A percentile compares a stretch with the other conserved stretches of the same genome.
phyloP scores from a whole-genome alignment of 192 early-diverging fungal genomes.

The Entomortierella chlamydospora region DNA sequence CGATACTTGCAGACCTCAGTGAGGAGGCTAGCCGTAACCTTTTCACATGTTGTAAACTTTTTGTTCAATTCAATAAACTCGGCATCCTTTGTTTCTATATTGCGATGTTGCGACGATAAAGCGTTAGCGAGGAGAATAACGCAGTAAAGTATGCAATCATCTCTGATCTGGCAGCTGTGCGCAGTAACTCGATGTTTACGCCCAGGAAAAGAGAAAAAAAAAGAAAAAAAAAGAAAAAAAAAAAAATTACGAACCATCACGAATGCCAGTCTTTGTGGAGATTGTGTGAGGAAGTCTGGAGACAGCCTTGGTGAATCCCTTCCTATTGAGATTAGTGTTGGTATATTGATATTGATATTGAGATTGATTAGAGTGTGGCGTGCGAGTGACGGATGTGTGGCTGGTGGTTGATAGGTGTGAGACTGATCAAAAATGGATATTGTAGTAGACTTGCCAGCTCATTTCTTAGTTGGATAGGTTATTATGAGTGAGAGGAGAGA shows the following conservation, averaged over 20 bases:
- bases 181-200: too few relatives aligned
- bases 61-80: conserved; percentile 39
- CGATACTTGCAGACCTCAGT: conserved; percentile 45
- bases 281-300: conserved; percentile 43
- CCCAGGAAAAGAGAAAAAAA: not conserved
- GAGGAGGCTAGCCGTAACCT: conserved; percentile 16
- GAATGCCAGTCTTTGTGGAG: conserved; percentile 50
- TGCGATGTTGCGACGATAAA: not conserved
- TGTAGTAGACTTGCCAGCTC: conserved; percentile 1
- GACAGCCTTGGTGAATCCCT: conserved; percentile 54
- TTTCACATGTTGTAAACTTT: conserved; percentile 40
- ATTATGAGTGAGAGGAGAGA: too few relatives aligned
- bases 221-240: not conserved
- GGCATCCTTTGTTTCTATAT: conserved; percentile 39
- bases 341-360: too few relatives aligned
- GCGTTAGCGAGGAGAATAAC: too few relatives aligned
- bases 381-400: too few relatives aligned
- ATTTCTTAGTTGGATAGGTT: not conserved
- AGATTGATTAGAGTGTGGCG: too few relatives aligned
- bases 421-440: not conserved
- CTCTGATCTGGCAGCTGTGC: too few relatives aligned
- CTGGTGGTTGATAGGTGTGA: not conserved
- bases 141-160: too few relatives aligned
- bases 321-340: conserved; percentile 13
- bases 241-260: conserved; percentile 25